Evolutionary conservation across 495 filamentous ascomycete species (phyloP), one percentile per base, ranked within the genome.

Genomic region (Penicillium crystallinum): DNA sequence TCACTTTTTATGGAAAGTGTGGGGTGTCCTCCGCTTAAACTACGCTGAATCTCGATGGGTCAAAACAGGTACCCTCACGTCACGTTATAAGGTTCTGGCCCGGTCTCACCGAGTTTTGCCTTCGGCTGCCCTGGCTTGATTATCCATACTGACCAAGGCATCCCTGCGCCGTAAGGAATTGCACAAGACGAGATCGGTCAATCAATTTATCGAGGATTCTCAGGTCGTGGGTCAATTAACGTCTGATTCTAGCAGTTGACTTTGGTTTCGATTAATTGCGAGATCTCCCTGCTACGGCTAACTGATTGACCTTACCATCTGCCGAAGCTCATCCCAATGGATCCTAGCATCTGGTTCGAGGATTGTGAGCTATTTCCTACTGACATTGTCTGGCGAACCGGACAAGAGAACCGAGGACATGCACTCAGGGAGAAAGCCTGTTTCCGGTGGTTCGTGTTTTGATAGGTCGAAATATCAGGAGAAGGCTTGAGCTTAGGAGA

Each of bases 351-450:
- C 51, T 46, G 48, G 54, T 53, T 51, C 45, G 39, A 19, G 50
- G 38, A 48, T 51, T 44, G 38, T 17, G 27, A 50, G 45, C 8
- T n/a, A 40, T 48, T 50, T 55, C 25, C 48, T 33, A 50, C 23
- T 49, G 57, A 45, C 34, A 53, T 40, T 55, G 38, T 55, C 54
- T 56, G 49, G 45, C 59, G 52, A 62, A 65, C 59, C 56, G 43
- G 59, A 59, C 46, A 40, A 56, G 7, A 30, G 30, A 53, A 64
- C 61, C 58, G 53, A 46, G 48, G 46, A 54, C 35, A 43, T 41
- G 29, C 17, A 6, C 27, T 11, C 48, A 50, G 37, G 21, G 21
- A 40, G 37, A 19, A 50, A 41, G 48, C 38, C 42, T 34, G 18
- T 50, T 30, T 14, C 11, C 29, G 7, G 7, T 29, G 47, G 47